phyloP scores from a whole-genome alignment of 1,139 yeast genomes.

The Petasospora fabianii region DNA sequence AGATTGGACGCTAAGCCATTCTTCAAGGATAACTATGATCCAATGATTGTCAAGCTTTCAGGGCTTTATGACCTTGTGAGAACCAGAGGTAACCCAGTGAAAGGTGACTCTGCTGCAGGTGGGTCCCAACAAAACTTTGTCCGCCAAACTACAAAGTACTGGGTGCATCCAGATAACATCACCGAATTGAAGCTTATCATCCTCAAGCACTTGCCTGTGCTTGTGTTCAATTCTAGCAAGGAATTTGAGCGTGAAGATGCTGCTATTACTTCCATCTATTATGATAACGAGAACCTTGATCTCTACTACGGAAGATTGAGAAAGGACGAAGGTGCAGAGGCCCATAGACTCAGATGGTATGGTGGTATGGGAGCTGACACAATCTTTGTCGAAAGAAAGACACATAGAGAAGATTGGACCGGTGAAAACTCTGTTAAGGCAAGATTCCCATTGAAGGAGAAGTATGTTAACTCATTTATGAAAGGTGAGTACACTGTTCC shows the following conservation, averaged over 20 bases:
- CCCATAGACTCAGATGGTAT: slow-evolving; percentile 96
- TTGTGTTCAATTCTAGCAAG: slow-evolving; percentile 93
- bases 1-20: slow-evolving; percentile 91
- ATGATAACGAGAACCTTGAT: slow-evolving; percentile 84
- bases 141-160: slow-evolving; percentile 95
- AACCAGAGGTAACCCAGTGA: slow-evolving; percentile 91
- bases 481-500: slow-evolving; percentile 80
- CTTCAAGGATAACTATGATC: slow-evolving; percentile 91
- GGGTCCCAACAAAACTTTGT: slow-evolving; percentile 97
- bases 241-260: slow-evolving; percentile 93
- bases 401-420: slow-evolving; percentile 99
- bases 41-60: slow-evolving; percentile 81
- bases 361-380: slow-evolving; percentile 95
- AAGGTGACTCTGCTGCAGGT: slow-evolving; percentile 94
- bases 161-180: slow-evolving; percentile 99
- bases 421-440: slow-evolving; percentile 99
- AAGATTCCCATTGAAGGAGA: slow-evolving; percentile 87
- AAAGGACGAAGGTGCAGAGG: slow-evolving; percentile 98
- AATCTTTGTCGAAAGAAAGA: slow-evolving; percentile 92
- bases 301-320: slow-evolving; percentile 90
- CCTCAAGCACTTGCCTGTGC: slow-evolving; percentile 90
- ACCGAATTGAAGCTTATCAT: slow-evolving; percentile 94
- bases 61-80: slow-evolving; percentile 88
- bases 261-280: slow-evolving; percentile 94
- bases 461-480: slow-evolving; percentile 79